Conservation (phyloP, 140 eudicot species). For the Oenanthe javanica region DNA sequence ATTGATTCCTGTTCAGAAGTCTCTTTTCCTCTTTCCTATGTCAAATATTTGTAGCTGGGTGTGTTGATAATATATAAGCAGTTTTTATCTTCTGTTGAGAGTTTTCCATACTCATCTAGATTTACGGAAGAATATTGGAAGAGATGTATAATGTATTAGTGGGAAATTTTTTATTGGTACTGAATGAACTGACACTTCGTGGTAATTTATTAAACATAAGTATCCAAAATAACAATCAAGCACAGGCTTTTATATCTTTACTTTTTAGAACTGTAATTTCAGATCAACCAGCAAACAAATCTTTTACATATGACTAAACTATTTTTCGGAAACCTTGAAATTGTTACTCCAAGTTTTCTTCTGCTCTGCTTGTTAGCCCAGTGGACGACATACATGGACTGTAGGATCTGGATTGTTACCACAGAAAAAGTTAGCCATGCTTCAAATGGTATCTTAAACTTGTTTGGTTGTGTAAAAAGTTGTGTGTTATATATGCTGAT, state of each 20-base stretch:
- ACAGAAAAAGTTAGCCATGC: background rate
- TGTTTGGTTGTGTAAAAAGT: no score
- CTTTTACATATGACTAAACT: background rate
- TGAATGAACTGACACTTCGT: background rate
- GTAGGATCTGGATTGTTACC: background rate
- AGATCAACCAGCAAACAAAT: background rate
- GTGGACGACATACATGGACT: background rate
- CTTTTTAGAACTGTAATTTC: background rate
- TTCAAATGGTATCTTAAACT: background rate
- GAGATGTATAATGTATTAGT: background rate
- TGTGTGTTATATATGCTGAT: background rate
- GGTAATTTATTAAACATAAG: background rate
- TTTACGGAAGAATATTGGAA: background rate
- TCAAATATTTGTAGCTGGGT: background rate
- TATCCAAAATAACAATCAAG: background rate
- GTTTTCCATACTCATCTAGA: background rate
- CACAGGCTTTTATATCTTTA: background rate
- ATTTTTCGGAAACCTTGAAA: background rate
- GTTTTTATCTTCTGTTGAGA: background rate
- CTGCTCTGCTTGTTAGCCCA: background rate
- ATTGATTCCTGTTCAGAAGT: background rate
- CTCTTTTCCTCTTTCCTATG: background rate
- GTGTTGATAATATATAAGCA: conserved; percentile 1
- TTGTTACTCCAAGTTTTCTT: background rate
- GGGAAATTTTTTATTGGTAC: background rate